Evolutionary conservation across 2,329 filamentous ascomycete genomes (phyloP).

Genomic region (Colletotrichum sp.): DNA sequence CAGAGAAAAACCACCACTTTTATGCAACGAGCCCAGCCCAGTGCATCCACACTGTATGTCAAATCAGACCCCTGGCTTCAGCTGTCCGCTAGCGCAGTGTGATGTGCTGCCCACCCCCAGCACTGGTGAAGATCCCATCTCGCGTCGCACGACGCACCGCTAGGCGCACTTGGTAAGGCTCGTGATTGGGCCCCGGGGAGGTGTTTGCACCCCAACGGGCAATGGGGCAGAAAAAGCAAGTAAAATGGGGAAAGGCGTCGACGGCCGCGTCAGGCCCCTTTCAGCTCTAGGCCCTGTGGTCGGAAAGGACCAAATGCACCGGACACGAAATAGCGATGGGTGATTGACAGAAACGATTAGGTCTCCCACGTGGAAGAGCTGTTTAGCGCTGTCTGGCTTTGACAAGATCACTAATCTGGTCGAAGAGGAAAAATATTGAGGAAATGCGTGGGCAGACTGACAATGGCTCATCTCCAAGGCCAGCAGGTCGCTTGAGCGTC

Average conservation of each 20-base stretch:
- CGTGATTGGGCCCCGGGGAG: not conserved
- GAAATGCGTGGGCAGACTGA: not conserved
- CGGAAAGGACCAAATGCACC: not conserved
- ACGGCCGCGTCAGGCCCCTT: not conserved
- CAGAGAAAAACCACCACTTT: too few species aligned
- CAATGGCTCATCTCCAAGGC: fast-evolving
- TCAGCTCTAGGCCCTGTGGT: not conserved
- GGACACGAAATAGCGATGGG: not conserved
- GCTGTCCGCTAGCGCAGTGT: not conserved
- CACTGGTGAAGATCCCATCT: not conserved
- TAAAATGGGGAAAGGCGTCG: not conserved
- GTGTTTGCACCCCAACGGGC: not conserved
- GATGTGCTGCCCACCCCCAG: not conserved
- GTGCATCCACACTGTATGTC: not conserved
- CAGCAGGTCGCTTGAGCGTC: not conserved
- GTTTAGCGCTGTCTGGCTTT: not conserved
- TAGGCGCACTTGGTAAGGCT: not conserved
- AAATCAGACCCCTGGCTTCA: not conserved
- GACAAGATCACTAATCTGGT: not conserved
- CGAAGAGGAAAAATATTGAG: not conserved
- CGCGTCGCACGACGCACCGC: not conserved
- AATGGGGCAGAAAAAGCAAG: not conserved
- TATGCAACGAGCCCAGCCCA: not conserved
- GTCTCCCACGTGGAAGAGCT: not conserved
- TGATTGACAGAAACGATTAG: not conserved